Percentiles rank a stretch among this genome's conserved stretches.
Conservation (phyloP, 805 yeast genomes). For the Ogataea haglerorum region DNA sequence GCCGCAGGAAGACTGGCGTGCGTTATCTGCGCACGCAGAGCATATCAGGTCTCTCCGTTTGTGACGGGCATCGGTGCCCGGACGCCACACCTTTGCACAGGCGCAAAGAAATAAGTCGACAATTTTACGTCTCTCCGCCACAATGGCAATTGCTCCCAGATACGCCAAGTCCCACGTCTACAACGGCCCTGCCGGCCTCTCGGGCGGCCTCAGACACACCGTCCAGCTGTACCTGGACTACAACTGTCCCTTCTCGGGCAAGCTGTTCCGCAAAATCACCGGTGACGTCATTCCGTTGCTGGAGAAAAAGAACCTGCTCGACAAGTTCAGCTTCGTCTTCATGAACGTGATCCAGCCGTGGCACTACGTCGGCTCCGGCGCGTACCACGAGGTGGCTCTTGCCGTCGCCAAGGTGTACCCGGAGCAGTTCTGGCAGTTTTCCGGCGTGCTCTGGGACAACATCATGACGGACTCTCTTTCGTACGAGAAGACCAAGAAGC, state of each 20-base stretch:
- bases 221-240: slow-evolving; percentile 71
- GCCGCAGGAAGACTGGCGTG: not conserved
- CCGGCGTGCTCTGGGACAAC: slow-evolving; percentile 53
- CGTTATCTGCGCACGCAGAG: not conserved
- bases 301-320: slow-evolving; percentile 39
- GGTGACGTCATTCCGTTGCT: slow-evolving; percentile 51
- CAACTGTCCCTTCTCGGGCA: slow-evolving; percentile 73
- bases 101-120: not conserved
- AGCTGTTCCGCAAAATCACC: slow-evolving; percentile 55
- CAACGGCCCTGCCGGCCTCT: not conserved
- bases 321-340: slow-evolving; percentile 56
- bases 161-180: slow-evolving; percentile 24
- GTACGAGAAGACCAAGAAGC: slow-evolving; percentile 49
- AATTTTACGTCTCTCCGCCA: not conserved
- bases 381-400: slow-evolving; percentile 67
- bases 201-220: slow-evolving; percentile 26
- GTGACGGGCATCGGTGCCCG: not conserved
- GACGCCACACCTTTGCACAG: not conserved
- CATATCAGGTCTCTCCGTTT: not conserved
- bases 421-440: slow-evolving; percentile 52
- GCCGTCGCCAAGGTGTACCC: slow-evolving; percentile 63
- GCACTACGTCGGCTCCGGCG: slow-evolving; percentile 68
- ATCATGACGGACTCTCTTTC: slow-evolving; percentile 63
- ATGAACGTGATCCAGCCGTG: slow-evolving; percentile 85
- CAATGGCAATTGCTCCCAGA: slow-evolving; percentile 25